These are phyloP conservation scores for Saccharomycopsis sp. DNA, from an alignment of 805 yeast species.

Conservation along the genomic window DNA sequence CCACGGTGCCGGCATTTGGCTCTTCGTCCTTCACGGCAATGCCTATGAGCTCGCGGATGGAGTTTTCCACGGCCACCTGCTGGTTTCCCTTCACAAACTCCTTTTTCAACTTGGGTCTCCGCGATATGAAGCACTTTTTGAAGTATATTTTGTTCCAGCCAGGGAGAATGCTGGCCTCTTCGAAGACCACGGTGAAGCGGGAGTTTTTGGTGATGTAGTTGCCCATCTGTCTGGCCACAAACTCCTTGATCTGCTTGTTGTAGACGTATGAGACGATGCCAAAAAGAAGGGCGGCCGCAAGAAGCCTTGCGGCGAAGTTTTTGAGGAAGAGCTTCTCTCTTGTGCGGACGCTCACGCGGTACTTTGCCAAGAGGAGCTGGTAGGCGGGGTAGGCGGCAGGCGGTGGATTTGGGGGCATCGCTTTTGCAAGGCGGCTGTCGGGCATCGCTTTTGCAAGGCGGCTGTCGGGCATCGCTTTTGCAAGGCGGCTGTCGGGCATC, in stretches of 20 bases:
- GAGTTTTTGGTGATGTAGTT: slow-evolving; percentile 78
- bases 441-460: no score
- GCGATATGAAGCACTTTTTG: slow-evolving; percentile 76
- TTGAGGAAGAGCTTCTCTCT: not conserved
- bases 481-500: not conserved
- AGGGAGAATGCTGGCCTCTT: slow-evolving; percentile 81
- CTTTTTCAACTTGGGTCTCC: slow-evolving; percentile 57
- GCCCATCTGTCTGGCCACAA: slow-evolving; percentile 75
- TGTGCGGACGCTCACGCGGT: not conserved
- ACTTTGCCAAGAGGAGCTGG: not conserved
- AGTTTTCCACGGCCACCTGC: slow-evolving; percentile 59
- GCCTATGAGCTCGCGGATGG: slow-evolving; percentile 28
- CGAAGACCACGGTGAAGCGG: slow-evolving; percentile 78
- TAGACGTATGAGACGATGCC: slow-evolving; percentile 37
- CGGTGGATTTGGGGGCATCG: not conserved
- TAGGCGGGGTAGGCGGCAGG: not conserved
- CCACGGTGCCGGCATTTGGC: not conserved
- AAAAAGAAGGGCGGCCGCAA: not conserved
- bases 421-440: not conserved
- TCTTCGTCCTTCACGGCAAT: slow-evolving; percentile 18
- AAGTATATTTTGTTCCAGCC: slow-evolving; percentile 89
- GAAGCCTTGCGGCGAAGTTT: not conserved
- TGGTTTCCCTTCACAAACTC: slow-evolving; percentile 66
- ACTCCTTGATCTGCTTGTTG: slow-evolving; percentile 56
- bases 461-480: not conserved